Percentiles rank a stretch among this genome's conserved stretches.
These are phyloP conservation scores for Microstroma glucosiphilum DNA, from an alignment of 1,284 basidiomycete species.

Conservation along the genomic window DNA sequence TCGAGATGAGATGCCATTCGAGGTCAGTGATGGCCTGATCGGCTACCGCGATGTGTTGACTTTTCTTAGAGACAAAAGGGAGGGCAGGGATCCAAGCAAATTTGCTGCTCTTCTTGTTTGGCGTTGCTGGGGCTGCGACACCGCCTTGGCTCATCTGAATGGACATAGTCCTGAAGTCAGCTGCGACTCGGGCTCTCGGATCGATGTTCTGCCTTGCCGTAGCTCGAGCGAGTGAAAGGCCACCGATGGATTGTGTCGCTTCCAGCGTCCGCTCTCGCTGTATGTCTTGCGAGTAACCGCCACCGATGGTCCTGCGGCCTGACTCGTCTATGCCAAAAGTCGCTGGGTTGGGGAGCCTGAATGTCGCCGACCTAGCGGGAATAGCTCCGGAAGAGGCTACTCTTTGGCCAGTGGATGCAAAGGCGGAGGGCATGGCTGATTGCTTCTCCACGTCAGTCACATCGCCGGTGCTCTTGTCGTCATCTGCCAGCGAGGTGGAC, in stretches of 20 bases:
- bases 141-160: conserved; percentile 38
- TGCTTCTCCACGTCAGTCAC: too few species aligned
- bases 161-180: conserved; percentile 40
- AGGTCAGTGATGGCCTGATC: conserved; percentile 49
- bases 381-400: too few species aligned
- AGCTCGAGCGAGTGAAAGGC: conserved; percentile 4
- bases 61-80: conserved; percentile 1
- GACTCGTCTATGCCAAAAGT: conserved; percentile 1
- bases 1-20: conserved; percentile 58
- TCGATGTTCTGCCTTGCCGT: conserved; percentile 11
- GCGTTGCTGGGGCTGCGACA: conserved; percentile 16
- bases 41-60: background rate
- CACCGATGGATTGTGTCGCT: conserved; percentile 10
- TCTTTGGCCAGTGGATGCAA: too few species aligned
- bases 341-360: background rate
- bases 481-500: too few species aligned
- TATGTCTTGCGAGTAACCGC: conserved; percentile 1
- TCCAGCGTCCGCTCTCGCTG: conserved; percentile 8
- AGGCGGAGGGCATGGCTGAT: too few species aligned
- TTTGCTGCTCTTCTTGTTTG: conserved; percentile 12
- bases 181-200: conserved; percentile 26
- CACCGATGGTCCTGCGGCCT: background rate
- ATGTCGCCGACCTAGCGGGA: background rate
- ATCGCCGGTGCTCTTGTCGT: too few species aligned
- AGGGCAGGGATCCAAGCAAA: conserved; percentile 6